Conservation (phyloP, 2,329 filamentous ascomycete genomes). For the Aspergillus luchuensis region DNA sequence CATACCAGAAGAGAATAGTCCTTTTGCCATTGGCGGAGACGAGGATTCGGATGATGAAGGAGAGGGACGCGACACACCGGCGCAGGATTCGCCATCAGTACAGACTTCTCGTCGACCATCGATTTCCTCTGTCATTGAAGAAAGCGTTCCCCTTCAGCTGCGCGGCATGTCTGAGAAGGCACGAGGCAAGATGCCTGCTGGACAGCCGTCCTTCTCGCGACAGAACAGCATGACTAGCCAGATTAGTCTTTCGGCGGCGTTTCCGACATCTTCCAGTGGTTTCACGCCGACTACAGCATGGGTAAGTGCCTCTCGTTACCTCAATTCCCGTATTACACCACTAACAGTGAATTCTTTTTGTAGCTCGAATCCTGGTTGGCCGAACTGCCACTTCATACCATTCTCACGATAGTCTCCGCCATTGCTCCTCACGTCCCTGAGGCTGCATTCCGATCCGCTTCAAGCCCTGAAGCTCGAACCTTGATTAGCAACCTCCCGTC, state of each 20-base stretch:
- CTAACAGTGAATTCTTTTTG: slow-evolving; percentile 10
- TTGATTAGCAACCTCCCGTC: slow-evolving; percentile 47
- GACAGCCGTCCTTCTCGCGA: slow-evolving; percentile 77
- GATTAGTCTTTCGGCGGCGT: slow-evolving; percentile 62
- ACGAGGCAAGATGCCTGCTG: slow-evolving; percentile 89
- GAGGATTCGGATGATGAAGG: slow-evolving; percentile 66
- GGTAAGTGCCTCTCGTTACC: slow-evolving; percentile 45
- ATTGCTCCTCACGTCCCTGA: slow-evolving; percentile 55
- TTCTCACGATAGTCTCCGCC: slow-evolving; percentile 71
- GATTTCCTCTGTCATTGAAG: slow-evolving; percentile 68
- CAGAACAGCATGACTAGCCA: slow-evolving; percentile 89
- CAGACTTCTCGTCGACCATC: slow-evolving; percentile 66
- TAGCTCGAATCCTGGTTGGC: slow-evolving; percentile 92
- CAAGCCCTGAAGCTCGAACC: slow-evolving; percentile 44
- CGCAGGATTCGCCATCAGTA: slow-evolving; percentile 58
- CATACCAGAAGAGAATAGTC: slow-evolving; percentile 74
- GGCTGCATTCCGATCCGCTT: slow-evolving; percentile 46
- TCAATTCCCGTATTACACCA: slow-evolving; percentile 12
- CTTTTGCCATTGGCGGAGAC: slow-evolving; percentile 85
- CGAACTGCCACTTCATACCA: slow-evolving; percentile 83
- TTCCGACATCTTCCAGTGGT: slow-evolving; percentile 53
- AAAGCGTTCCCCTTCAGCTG: slow-evolving; percentile 78
- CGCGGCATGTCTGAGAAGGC: slow-evolving; percentile 97
- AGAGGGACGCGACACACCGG: slow-evolving; percentile 63
- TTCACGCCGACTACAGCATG: slow-evolving; percentile 82